Percentiles rank a stretch among this genome's conserved stretches.
phyloP scores from a whole-genome alignment of 352 stramenopile genomes.

The Globisporangium lucens region DNA sequence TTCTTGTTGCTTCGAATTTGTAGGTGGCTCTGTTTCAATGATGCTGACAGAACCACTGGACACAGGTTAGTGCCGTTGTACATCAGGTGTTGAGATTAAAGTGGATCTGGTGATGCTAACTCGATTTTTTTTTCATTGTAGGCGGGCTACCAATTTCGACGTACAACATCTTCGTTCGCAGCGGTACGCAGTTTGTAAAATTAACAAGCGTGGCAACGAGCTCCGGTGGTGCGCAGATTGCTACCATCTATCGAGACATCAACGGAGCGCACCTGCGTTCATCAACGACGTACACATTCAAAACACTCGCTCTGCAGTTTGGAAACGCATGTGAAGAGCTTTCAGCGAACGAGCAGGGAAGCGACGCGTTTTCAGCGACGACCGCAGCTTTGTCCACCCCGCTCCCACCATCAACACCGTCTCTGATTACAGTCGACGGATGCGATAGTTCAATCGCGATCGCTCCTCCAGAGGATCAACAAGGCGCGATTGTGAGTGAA shows the following conservation, averaged over 20 bases:
- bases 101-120: not conserved
- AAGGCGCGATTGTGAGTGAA: constrained; percentile 24
- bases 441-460: constrained; percentile 23
- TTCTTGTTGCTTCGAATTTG: not conserved
- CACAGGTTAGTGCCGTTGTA: constrained; percentile 19
- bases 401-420: constrained; percentile 17
- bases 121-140: not conserved
- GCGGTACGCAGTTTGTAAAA: constrained; percentile 21
- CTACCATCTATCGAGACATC: constrained; percentile 19
- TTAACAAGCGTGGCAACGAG: constrained; percentile 24
- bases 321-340: constrained; percentile 38
- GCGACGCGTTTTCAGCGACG: constrained; percentile 25
- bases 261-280: constrained; percentile 19
- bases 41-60: constrained; percentile 32
- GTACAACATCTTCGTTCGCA: constrained; percentile 30
- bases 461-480: constrained; percentile 28
- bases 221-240: constrained; percentile 14
- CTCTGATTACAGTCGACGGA: constrained; percentile 17
- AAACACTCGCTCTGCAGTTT: constrained; percentile 38
- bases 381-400: constrained; percentile 30
- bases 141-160: constrained; percentile 30
- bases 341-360: constrained; percentile 22
- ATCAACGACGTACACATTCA: constrained; percentile 36
- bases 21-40: constrained; percentile 35
- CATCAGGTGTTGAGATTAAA: too few species aligned